A percentile compares a stretch with the other conserved stretches of the same genome.
These are phyloP conservation scores for Dipteronia dyeriana DNA, from an alignment of 345 rosid genomes.

Conservation along the genomic window DNA sequence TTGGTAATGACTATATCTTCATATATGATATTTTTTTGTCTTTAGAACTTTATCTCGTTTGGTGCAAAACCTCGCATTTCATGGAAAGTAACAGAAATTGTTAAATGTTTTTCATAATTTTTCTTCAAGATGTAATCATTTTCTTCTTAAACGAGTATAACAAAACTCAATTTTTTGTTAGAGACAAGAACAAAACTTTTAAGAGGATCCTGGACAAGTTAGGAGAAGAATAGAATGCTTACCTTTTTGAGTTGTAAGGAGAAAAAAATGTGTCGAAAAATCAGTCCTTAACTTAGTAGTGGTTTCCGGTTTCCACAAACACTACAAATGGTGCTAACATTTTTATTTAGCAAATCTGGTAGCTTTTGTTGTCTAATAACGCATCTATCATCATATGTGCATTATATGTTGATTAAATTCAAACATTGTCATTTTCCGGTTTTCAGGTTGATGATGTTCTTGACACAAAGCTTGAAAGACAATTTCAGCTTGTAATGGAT, in stretches of 20 bases:
- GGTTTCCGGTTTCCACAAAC: neutral
- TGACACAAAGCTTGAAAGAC: conserved; percentile 68
- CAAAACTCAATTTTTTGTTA: too few relatives aligned
- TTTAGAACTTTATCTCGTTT: too few relatives aligned
- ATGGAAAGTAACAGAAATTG: too few relatives aligned
- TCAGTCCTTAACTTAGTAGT: neutral
- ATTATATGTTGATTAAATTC: neutral
- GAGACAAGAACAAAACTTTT: too few relatives aligned
- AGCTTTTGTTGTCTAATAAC: neutral
- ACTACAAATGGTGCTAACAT: neutral
- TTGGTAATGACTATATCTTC: neutral
- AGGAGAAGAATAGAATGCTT: too few relatives aligned
- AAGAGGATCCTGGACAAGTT: too few relatives aligned
- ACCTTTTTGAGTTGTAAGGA: too few relatives aligned
- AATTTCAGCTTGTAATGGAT: conserved; percentile 87
- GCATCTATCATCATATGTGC: neutral
- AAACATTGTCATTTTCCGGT: neutral
- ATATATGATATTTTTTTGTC: too few relatives aligned
- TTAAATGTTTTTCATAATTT: too few relatives aligned
- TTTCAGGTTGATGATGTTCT: conserved; percentile 89
- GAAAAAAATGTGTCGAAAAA: neutral
- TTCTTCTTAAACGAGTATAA: too few relatives aligned
- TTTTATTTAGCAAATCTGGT: neutral
- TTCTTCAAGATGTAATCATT: too few relatives aligned
- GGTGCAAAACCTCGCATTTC: too few relatives aligned